Conservation (phyloP, 306 rosid species). For the Trichosanthes truncata region DNA sequence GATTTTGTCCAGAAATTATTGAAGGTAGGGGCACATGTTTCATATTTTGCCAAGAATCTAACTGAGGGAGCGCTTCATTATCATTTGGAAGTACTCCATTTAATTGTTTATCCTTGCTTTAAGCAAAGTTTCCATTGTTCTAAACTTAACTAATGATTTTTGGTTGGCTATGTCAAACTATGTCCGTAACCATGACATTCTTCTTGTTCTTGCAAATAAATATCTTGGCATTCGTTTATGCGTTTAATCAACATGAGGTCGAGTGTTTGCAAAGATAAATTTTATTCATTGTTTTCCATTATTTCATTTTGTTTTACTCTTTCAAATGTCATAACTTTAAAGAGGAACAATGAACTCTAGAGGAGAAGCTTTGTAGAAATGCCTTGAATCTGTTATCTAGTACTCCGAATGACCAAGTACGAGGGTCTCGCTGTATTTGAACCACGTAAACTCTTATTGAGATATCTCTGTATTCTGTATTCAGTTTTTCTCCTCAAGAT, state of each 20-base stretch:
- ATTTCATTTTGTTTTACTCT: background rate
- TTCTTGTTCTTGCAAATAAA: background rate
- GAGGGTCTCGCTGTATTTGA: too few species aligned
- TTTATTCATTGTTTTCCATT: background rate
- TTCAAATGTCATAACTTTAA: background rate
- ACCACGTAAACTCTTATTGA: too few species aligned
- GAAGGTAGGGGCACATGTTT: slow-evolving; percentile 37
- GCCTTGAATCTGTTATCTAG: too few species aligned
- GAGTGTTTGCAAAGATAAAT: background rate
- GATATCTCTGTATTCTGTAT: too few species aligned
- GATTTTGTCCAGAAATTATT: slow-evolving; percentile 70
- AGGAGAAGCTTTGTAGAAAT: too few species aligned
- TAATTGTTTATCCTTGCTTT: background rate
- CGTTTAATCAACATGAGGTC: background rate
- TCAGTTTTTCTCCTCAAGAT: too few species aligned
- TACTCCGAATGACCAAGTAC: too few species aligned
- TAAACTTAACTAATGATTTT: background rate
- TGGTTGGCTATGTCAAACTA: background rate
- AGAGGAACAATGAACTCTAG: background rate
- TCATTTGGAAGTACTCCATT: background rate
- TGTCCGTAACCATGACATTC: background rate
- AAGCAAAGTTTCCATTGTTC: background rate
- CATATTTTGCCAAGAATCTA: background rate
- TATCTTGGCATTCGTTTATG: background rate
- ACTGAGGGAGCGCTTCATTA: background rate